A percentile compares a stretch with the other conserved stretches of the same genome.
phyloP scores from a whole-genome alignment of 106 monocot genomes.

The Dioscorea dumetorum region DNA sequence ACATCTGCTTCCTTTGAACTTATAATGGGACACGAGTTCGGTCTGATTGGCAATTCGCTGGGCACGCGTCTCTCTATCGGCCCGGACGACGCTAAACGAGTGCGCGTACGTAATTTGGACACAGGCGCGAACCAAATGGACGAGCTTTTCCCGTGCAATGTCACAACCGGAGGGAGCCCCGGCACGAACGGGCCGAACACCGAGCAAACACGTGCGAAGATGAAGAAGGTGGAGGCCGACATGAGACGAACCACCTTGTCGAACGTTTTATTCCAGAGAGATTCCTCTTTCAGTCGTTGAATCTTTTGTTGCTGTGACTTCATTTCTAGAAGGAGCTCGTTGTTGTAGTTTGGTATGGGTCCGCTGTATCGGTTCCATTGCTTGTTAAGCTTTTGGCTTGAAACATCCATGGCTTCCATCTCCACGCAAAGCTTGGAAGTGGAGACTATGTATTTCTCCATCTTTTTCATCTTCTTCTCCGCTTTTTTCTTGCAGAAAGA shows the following conservation, averaged over 20 bases:
- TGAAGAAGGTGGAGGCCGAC: conserved; percentile 28
- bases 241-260: conserved; percentile 52
- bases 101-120: neutral
- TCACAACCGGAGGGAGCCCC: conserved; percentile 33
- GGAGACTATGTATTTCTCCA: conserved; percentile 37
- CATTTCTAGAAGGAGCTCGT: conserved; percentile 14
- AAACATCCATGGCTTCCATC: conserved; percentile 53
- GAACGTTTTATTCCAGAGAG: conserved; percentile 50
- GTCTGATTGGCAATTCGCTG: conserved; percentile 4
- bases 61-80: conserved; percentile 21
- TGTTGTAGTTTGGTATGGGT: conserved; percentile 12
- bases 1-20: neutral
- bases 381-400: conserved; percentile 26
- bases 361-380: conserved; percentile 23
- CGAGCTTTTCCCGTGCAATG: neutral
- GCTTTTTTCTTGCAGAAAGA: conserved; percentile 7
- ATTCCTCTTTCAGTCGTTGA: conserved; percentile 40
- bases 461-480: conserved; percentile 43
- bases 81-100: conserved; percentile 17
- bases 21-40: conserved; percentile 43
- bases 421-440: conserved; percentile 33
- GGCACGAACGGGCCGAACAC: conserved; percentile 41
- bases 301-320: conserved; percentile 39
- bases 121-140: conserved; percentile 9
- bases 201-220: conserved; percentile 54